Conservation (phyloP, 495 filamentous ascomycete species). For the Diplogelasinospora grovesii region DNA sequence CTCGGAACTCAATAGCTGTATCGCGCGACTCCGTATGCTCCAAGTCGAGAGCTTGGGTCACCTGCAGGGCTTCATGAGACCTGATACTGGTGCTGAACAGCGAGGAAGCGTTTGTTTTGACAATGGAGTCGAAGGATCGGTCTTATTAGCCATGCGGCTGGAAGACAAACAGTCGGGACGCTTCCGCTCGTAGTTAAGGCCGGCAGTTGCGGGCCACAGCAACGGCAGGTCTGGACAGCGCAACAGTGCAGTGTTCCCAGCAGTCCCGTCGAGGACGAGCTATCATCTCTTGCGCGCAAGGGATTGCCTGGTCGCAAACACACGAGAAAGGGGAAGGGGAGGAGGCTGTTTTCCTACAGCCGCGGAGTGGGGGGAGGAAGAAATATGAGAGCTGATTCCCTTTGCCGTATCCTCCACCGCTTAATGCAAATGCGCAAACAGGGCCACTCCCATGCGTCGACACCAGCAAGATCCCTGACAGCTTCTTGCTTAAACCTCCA, state of each 20-base stretch:
- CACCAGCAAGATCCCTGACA: too few species aligned
- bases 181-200: conserved; percentile 6
- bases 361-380: not conserved
- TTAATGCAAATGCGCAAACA: not conserved
- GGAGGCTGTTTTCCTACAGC: not conserved
- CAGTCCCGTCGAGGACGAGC: conserved; percentile 4
- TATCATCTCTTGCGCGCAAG: conserved; percentile 16
- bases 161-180: conserved; percentile 12
- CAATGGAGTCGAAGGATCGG: not conserved
- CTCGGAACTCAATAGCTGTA: not conserved
- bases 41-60: conserved; percentile 13
- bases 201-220: conserved; percentile 19
- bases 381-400: not conserved
- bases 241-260: conserved; percentile 8
- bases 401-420: not conserved
- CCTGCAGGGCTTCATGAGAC: conserved; percentile 10
- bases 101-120: not conserved
- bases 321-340: conserved; percentile 7
- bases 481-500: too few species aligned
- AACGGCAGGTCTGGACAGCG: conserved; percentile 8
- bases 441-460: too few species aligned
- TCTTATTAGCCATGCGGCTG: conserved; percentile 3
- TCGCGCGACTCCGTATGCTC: conserved; percentile 3
- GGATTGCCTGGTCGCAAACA: conserved; percentile 2
- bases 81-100: conserved; percentile 1